These are phyloP conservation scores for Diplotaxis tenuifolia DNA, from an alignment of 345 rosid species.

Conservation along the genomic window DNA sequence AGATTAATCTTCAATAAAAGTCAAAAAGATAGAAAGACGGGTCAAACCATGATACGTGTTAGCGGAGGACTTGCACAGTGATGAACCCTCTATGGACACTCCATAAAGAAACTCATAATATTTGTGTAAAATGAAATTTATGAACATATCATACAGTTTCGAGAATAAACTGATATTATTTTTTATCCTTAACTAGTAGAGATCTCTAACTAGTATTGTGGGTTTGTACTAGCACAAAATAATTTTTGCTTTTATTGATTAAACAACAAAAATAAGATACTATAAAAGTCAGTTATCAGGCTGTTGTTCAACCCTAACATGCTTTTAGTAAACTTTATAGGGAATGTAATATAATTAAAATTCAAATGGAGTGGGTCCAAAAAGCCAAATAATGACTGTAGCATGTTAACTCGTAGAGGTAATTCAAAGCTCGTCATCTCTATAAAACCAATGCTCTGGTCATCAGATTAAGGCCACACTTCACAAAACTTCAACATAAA, in stretches of 20 bases:
- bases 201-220: no score
- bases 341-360: neutral
- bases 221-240: no score
- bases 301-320: slow-evolving; percentile 4
- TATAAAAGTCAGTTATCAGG: slow-evolving; percentile 4
- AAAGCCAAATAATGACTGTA: slow-evolving; percentile 20
- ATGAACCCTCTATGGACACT: neutral
- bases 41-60: neutral
- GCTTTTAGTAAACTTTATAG: neutral
- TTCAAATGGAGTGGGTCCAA: slow-evolving; percentile 13
- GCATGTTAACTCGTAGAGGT: slow-evolving; percentile 19
- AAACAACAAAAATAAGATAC: neutral
- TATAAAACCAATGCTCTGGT: slow-evolving; percentile 17
- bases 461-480: slow-evolving; percentile 23
- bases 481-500: slow-evolving; percentile 20
- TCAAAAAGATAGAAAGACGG: neutral
- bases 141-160: neutral
- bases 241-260: neutral
- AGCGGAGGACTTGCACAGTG: neutral
- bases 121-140: neutral
- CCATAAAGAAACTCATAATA: neutral
- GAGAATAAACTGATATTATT: no score
- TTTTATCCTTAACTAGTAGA: no score
- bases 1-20: neutral
- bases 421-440: slow-evolving; percentile 25